phyloP scores from a whole-genome alignment of 2,329 filamentous ascomycete genomes.

The Penicillium sp. region DNA sequence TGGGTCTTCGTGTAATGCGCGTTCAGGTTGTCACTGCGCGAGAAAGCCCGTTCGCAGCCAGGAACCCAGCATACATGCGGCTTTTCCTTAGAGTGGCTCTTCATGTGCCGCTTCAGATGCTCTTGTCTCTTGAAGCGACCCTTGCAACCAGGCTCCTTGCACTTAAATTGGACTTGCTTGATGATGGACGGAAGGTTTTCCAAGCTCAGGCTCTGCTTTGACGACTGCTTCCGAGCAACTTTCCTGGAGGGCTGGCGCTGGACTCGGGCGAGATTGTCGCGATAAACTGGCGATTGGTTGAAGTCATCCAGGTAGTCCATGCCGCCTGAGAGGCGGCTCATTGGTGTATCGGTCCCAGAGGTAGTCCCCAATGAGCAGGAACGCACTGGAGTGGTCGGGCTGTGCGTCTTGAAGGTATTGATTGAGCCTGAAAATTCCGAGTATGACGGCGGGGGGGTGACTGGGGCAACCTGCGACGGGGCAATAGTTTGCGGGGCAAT shows the following conservation, averaged over 20 bases:
- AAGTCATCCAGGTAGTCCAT: slow-evolving; percentile 32
- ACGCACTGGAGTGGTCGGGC: slow-evolving; percentile 30
- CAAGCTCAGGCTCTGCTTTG: slow-evolving; percentile 28
- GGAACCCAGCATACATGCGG: slow-evolving; percentile 43
- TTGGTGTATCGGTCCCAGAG: slow-evolving; percentile 29
- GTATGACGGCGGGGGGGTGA: slow-evolving; percentile 33
- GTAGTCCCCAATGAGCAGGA: slow-evolving; percentile 30
- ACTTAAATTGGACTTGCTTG: slow-evolving; percentile 36
- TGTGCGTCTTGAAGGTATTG: slow-evolving; percentile 29
- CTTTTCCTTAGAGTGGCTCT: slow-evolving; percentile 41
- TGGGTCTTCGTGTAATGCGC: slow-evolving; percentile 41
- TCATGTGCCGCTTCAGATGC: slow-evolving; percentile 44
- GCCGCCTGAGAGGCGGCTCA: slow-evolving; percentile 30
- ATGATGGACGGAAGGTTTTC: slow-evolving; percentile 34
- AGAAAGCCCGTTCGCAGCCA: slow-evolving; percentile 36
- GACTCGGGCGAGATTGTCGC: slow-evolving; percentile 29
- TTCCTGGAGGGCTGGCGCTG: slow-evolving; percentile 32
- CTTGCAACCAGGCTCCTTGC: slow-evolving; percentile 37
- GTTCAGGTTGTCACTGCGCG: slow-evolving; percentile 40
- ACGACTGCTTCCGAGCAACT: no score
- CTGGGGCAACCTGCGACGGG: slow-evolving; percentile 26
- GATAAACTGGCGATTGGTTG: slow-evolving; percentile 28
- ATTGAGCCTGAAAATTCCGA: slow-evolving; percentile 31
- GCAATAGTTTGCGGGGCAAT: slow-evolving; percentile 32
- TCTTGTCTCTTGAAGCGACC: slow-evolving; percentile 44